These are phyloP conservation scores for barley (Hordeum vulgare) DNA, from an alignment of 176 grass and related monocot species.

Conservation along the genomic window MorexV3_pseudomolecules_assembly NC_058524.1:60256004-60256503, in stretches of 20 bases:
- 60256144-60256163: slow-evolving; percentile 4
- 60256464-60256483: slow-evolving; percentile 20
- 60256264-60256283: background rate
- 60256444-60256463: slow-evolving; percentile 26
- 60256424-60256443: slow-evolving; percentile 29
- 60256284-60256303: background rate
- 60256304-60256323: slow-evolving; percentile 23
- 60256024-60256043: slow-evolving; percentile 8
- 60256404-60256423: slow-evolving; percentile 18
- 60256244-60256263: slow-evolving; percentile 48
- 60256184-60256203: background rate
- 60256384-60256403: too few species aligned
- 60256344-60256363: slow-evolving; percentile 17
- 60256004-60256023: background rate
- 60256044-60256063: slow-evolving; percentile 2
- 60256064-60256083: background rate
- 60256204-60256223: slow-evolving; percentile 43
- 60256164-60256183: slow-evolving; percentile 39
- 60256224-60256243: slow-evolving; percentile 54
- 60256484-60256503: background rate
- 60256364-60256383: too few species aligned
- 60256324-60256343: slow-evolving; percentile 21
- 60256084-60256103: too few species aligned
- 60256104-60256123: too few species aligned
- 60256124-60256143: background rate